A percentile compares a stretch with the other conserved stretches of the same genome.
These are phyloP conservation scores for Cryphonectria carpinicola DNA, from an alignment of 2,329 filamentous ascomycete genomes.

Conservation along the genomic window DNA sequence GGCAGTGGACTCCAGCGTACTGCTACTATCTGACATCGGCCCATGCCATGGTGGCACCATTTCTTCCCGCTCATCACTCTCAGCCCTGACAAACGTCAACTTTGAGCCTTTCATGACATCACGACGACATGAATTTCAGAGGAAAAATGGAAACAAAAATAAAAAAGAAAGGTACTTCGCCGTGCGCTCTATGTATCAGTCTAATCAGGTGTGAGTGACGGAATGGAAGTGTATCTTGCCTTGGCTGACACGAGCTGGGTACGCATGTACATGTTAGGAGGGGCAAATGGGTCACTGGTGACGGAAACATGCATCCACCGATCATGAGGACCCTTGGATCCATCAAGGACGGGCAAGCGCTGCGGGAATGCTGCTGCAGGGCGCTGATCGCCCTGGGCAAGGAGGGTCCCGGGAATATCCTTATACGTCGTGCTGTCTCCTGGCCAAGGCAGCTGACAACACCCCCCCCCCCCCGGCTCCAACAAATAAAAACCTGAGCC, in stretches of 20 bases:
- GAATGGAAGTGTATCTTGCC: conserved; percentile 1
- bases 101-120: not conserved
- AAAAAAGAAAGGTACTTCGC: not conserved
- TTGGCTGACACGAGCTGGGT: not conserved
- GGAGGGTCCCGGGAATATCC: not conserved
- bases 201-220: conserved; percentile 6
- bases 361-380: conserved; percentile 1
- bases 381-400: not conserved
- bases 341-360: not conserved
- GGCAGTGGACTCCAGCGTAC: not conserved
- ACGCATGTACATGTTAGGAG: not conserved
- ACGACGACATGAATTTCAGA: not conserved
- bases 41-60: conserved; percentile 3
- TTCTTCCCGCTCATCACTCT: not conserved
- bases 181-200: too few species aligned
- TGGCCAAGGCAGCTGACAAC: not conserved
- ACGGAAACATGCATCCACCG: not conserved
- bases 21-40: not conserved
- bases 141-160: not conserved
- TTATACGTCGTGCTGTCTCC: not conserved
- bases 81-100: not conserved
- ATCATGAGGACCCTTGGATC: not conserved
- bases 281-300: not conserved
- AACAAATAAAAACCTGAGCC: not conserved
- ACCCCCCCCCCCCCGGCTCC: not conserved